A percentile compares a stretch with the other conserved stretches of the same genome.
These are phyloP conservation scores for Penicillium simplicissimum DNA, from an alignment of 495 filamentous ascomycete species.

Conservation along the genomic window DNA sequence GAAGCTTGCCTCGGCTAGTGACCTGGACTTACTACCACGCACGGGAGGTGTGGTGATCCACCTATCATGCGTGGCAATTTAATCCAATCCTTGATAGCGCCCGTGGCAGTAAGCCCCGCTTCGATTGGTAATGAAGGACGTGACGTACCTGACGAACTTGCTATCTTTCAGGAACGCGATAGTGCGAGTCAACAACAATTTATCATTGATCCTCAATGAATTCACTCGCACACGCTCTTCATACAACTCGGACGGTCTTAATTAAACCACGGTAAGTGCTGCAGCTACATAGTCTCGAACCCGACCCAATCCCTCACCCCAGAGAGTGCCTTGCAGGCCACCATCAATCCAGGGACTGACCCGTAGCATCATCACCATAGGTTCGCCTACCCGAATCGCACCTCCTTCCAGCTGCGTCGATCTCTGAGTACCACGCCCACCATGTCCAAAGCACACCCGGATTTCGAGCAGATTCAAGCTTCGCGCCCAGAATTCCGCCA, in stretches of 20 bases:
- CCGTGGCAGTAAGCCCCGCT: conserved; percentile 4
- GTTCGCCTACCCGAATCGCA: not conserved
- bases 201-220: conserved; percentile 3
- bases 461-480: conserved; percentile 77
- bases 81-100: not conserved
- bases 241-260: not conserved
- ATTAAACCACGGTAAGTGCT: conserved; percentile 8
- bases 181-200: not conserved
- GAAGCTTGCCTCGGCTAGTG: not conserved
- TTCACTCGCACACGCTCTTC: not conserved
- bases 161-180: not conserved
- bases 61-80: not conserved
- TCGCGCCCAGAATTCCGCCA: conserved; percentile 66
- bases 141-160: not conserved
- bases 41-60: not conserved
- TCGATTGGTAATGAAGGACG: not conserved
- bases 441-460: conserved; percentile 40
- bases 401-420: conserved; percentile 5
- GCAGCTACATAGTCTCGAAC: conserved; percentile 8
- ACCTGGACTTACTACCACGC: conserved; percentile 4
- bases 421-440: conserved; percentile 25
- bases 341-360: conserved; percentile 5
- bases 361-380: conserved; percentile 8
- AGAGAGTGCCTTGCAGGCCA: not conserved
- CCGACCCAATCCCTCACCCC: not conserved